Evolutionary conservation across 2,329 filamentous ascomycete species (phyloP), one percentile per base, ranked within the genome.

Genomic region (Cladosporium sp.): DNA sequence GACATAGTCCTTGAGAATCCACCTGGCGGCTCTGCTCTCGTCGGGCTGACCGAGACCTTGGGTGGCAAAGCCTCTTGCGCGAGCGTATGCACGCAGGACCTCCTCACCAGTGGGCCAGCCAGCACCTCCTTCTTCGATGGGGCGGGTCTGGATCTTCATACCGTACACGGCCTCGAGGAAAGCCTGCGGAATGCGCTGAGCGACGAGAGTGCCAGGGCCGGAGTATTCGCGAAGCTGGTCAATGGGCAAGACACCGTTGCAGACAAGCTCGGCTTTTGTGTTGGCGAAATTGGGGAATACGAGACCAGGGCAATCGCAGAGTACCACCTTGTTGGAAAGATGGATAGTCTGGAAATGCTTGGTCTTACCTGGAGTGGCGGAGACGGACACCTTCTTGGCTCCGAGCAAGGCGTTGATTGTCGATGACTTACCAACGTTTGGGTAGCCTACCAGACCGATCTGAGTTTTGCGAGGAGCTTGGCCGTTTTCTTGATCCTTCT

Each of bases 281-380:
- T 85, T 91, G 51, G 93, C 92, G 61, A 97, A 98, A 72, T 97
- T 97, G 61, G 93, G 91, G 69, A 98, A 97, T 1, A 98, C 94
- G 16, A 98, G 84, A 84, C 93, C 93, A 8, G 93, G 93, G 65
- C 93, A 98, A 83, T 98, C 93, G 70, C 93, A 97, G 6, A 98
- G 80, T 40, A 97, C 80, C 55, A 98, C 89, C 52, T 84, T 82
- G 1, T 93, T 86, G 52, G 87, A 93, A 27, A 98, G 81, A 66
- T 96, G 91, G 52, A 98, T 93, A 1, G 93, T 98, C 70, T 98
- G 93, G 74, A 98, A 98, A 64, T 98, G 93, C 75, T 98, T 98
- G 12, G 93, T 98, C 74, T 98, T 98, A 67, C 93, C 93, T 3
- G 93, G 93, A 1, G 93, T 98, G 12, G 92, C 86, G 13, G 93